A percentile compares a stretch with the other conserved stretches of the same genome.
Conservation (phyloP, 768 basidiomycete genomes). For the Lyophyllum atratum region DNA sequence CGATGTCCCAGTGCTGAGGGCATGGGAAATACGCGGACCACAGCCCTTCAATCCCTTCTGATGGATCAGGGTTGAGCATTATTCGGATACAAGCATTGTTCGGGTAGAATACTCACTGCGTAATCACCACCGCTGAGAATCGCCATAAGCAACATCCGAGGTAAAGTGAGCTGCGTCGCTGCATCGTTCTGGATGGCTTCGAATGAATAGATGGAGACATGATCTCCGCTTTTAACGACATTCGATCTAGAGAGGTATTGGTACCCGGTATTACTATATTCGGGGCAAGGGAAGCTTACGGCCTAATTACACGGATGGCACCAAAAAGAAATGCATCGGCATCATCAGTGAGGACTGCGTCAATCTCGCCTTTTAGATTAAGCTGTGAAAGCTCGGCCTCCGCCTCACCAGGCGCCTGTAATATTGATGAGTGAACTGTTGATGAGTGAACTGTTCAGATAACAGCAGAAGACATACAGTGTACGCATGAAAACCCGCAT, state of each 20-base stretch:
- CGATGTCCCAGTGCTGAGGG: constrained; percentile 53
- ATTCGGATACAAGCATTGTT: background rate
- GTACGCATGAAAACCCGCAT: background rate
- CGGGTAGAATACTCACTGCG: constrained; percentile 18
- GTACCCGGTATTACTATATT: constrained; percentile 19
- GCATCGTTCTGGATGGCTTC: constrained; percentile 19
- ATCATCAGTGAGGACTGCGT: constrained; percentile 50
- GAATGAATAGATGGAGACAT: constrained; percentile 26
- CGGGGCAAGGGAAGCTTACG: constrained; percentile 29
- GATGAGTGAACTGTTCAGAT: too few species aligned
- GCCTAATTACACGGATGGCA: constrained; percentile 39
- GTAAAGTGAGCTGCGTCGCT: constrained; percentile 27
- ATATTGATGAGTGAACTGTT: background rate
- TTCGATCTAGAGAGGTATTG: constrained; percentile 40
- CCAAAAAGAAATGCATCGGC: constrained; percentile 51
- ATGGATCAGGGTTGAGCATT: background rate
- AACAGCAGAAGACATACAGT: background rate
- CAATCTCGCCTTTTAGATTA: constrained; percentile 38
- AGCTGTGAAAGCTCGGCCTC: constrained; percentile 51
- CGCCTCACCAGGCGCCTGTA: constrained; percentile 47
- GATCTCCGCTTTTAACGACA: constrained; percentile 49
- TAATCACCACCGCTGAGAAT: constrained; percentile 38
- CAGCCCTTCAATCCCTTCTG: constrained; percentile 35
- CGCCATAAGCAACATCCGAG: constrained; percentile 34
- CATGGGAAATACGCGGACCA: constrained; percentile 55